Base-by-base conservation (phyloP, 345 rosid species). In the Erodium maritimum region DNA sequence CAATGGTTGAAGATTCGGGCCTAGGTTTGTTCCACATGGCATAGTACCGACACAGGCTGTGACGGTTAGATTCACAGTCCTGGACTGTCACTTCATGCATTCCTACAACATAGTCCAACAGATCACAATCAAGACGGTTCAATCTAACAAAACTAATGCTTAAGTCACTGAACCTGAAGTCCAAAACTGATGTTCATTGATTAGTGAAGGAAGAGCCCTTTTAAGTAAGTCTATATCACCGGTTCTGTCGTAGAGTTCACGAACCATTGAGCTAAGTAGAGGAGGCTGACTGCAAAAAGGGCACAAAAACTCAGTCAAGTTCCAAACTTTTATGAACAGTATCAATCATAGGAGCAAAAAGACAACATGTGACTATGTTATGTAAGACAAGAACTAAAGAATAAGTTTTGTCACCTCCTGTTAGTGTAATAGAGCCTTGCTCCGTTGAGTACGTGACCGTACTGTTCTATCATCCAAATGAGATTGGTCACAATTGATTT, bases 1-100 rank as follows among this genome's bases (percentile, higher is more conserved):
- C 93, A 3, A 61, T 69, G 7, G 81, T 75, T 18, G 76, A 58
- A 61, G 87, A 72, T 76, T 94, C 97, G 11, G 96, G 97, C 73
- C 99, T 71, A 2, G 96, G 97, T 64, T 67, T 74, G 76, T 90
- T 72, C 99, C 97, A 94, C 83, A 74, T 77, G 52, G 97, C 99
- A 61, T 84, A 90, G 63, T 87, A 94, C 23, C 96, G 86, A 67
- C 80, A 82, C 50, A 87, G 69, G 57, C 45, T 57, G 69, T 90
- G 90, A 67, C 75, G 67, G 16, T 37, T 1, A 34, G 78, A 80
- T 63, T 57, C 67, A 69, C 29, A 63, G 58, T 90, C 93, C 62
- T 66, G 73, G 59, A 87, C 61, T 5, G 74, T 77, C 42, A 87
- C 78, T 57, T 73, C 71, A 73, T 88, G 99, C 21, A 79, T 61